These are phyloP conservation scores for Begonia fuchsioides DNA, from an alignment of 306 rosid species.

Conservation along the genomic window DNA sequence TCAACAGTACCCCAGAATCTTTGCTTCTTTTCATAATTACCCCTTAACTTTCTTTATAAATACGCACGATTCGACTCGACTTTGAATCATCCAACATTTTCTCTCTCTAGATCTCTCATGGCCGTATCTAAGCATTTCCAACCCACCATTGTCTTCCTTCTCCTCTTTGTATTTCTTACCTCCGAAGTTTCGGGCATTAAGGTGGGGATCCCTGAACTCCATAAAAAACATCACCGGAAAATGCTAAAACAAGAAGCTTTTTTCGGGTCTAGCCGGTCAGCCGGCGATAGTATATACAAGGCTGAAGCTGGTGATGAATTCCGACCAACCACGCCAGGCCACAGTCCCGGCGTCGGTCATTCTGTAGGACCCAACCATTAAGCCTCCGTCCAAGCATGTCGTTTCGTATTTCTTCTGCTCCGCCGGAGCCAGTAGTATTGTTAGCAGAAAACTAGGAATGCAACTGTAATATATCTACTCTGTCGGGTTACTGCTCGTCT, in stretches of 20 bases:
- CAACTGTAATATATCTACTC: too few relatives aligned
- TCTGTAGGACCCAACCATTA: conserved; percentile 16
- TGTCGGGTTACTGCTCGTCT: too few relatives aligned
- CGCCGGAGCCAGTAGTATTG: too few relatives aligned
- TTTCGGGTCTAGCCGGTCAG: neutral
- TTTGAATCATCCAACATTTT: conserved; percentile 14
- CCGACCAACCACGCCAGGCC: conserved; percentile 70
- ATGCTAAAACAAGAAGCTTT: neutral
- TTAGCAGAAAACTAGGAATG: too few relatives aligned
- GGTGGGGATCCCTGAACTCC: conserved; percentile 21
- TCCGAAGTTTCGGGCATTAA: conserved; percentile 11
- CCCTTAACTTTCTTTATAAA: conserved; percentile 25
- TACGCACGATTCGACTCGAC: conserved; percentile 8
- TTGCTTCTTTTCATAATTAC: neutral
- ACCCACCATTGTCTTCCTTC: conserved; percentile 11
- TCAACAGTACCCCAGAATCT: neutral
- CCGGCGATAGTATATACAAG: neutral
- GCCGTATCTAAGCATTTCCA: conserved; percentile 23
- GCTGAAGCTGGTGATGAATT: conserved; percentile 21
- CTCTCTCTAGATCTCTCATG: conserved; percentile 18
- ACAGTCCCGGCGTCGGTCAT: conserved; percentile 88
- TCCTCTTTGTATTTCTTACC: conserved; percentile 14
- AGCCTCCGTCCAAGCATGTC: too few relatives aligned
- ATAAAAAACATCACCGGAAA: conserved; percentile 1
- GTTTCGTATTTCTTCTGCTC: too few relatives aligned